Base-by-base conservation (phyloP, 1,284 basidiomycete genomes). In the Ceratobasidium sp. region DNA sequence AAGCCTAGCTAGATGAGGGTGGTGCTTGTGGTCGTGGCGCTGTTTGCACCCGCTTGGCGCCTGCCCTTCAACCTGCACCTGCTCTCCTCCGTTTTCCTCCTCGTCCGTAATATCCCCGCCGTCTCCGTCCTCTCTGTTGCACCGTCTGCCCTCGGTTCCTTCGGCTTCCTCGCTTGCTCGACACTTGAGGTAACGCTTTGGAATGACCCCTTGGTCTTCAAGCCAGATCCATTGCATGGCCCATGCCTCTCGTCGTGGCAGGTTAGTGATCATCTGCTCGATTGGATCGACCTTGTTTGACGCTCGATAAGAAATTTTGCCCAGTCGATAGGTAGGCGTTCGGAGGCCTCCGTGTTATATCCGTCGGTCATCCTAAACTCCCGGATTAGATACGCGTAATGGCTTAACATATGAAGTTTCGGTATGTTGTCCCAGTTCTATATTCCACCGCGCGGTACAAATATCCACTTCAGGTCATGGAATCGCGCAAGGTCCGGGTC, bases 391-490 rank as follows among this genome's bases (percentile, higher is more conserved):
- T 23, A 38, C 18, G 27, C 35, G 33, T 79, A 79, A 46, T 79
- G 78, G 30, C 68, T 60, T 3, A 79, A 54, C 23, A 62, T n/a
- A 48, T 79, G 78, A 33, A 79, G 46, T 44, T 79, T 77, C 2
- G 46, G 60, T 48, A 75, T 75, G 60, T 60, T 41, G n/a, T 75
- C 18, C 38, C 35, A 74, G 10, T 35, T 57, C 20, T 23, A 38
- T 6, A 62, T 64, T 5, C 75, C 46, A 4, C 62, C 67, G 0
- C 14, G 14, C 12, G 65, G 30, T 10, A 64, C 20, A 57, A 82
- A 82, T 14, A 81, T 59, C 1, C 69, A 41, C 33, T 80, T 78
- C 23, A 78, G 60, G 14, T 73, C 2, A 69, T 82, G 79, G 59
- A 81, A 82, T 16, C 68, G 62, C 0, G 54, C 27, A 6, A 82